Evolutionary conservation across 148 eudicot species (phyloP).

Genomic region (Nyssa sinensis): DNA sequence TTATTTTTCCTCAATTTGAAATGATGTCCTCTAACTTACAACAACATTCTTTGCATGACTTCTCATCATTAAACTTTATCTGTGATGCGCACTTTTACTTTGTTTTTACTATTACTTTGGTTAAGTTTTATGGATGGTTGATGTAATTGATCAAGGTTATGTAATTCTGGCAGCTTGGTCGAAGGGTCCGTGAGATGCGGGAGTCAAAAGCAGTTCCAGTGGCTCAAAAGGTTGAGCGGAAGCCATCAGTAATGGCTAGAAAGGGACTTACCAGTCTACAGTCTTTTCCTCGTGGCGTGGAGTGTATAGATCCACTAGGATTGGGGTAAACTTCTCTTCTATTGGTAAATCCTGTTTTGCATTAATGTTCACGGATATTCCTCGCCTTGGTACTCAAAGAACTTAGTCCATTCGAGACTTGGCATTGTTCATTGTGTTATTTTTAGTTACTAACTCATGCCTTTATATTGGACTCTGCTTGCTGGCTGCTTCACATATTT

Average conservation of each 20-base stretch:
- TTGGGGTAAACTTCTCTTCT: constrained; percentile 57
- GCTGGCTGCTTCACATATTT: neutral
- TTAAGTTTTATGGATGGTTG: neutral
- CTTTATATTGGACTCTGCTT: neutral
- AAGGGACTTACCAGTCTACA: constrained; percentile 69
- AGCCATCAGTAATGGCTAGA: constrained; percentile 55
- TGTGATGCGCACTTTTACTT: neutral
- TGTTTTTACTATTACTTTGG: neutral
- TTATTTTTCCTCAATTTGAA: neutral
- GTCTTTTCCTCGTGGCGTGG: constrained; percentile 95
- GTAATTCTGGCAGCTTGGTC: constrained; percentile 68
- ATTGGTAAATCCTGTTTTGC: constrained; percentile 1
- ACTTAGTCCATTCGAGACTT: neutral
- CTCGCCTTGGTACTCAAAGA: neutral
- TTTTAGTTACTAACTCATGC: neutral
- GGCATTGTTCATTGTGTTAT: neutral
- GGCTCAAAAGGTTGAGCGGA: constrained; percentile 55
- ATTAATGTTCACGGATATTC: neutral
- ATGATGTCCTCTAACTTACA: neutral
- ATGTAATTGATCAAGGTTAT: constrained; percentile 1
- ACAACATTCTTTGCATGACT: neutral
- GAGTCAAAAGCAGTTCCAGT: constrained; percentile 74
- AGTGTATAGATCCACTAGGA: constrained; percentile 94
- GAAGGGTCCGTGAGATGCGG: constrained; percentile 98
- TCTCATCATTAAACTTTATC: neutral